Evolutionary conservation across 768 basidiomycete genomes (phyloP), one percentile per base, ranked within the genome.

Genomic region (Lyophyllum semitale): DNA sequence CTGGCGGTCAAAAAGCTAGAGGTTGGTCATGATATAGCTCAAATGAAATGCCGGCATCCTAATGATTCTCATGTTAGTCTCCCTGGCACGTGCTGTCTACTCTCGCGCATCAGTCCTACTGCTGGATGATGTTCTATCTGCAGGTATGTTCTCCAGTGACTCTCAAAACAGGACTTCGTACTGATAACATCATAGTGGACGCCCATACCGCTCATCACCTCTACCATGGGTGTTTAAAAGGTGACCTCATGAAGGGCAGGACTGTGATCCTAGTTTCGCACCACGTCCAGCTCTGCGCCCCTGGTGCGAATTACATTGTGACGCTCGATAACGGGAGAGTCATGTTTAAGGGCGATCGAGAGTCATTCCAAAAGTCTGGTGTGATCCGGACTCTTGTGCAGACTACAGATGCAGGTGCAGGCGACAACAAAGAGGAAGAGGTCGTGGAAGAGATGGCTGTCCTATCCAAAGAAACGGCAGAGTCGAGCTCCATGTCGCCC

Each of bases 281-380:
- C n/a, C n/a, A n/a, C n/a, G n/a, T n/a, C n/a, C 93, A 94, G 64
- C 79, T 98, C 5, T 94, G 92, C 63, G 80, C 85, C 2, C 84
- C 91, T 1, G 88, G 84, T 29, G 93, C 95, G 1, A 75, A 72
- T 23, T 95, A 93, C 68, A 79, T 98, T 60, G 89, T 96, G 35
- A 85, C 88, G 15, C 77, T 94, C 26, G 90, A 93, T 62, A 87
- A 90, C 63, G 92, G 91, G 26, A 82, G 84, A n/a, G 80, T 95
- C 13, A 73, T 81, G 43, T 96, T 87, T 70, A 77, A 85, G 54
- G 95, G 95, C 27, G 77, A 77, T 57, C 72, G 76, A 30, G 80
- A 85, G 7, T 77, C 71, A 2, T 95, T 95, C 74, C 73, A 82
- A 43, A 68, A 64, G 17, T 91, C 91, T 3, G 81, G 81, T 8